Evolutionary conservation across 768 basidiomycete genomes (phyloP).

Genomic region (Russula vinacea): DNA sequence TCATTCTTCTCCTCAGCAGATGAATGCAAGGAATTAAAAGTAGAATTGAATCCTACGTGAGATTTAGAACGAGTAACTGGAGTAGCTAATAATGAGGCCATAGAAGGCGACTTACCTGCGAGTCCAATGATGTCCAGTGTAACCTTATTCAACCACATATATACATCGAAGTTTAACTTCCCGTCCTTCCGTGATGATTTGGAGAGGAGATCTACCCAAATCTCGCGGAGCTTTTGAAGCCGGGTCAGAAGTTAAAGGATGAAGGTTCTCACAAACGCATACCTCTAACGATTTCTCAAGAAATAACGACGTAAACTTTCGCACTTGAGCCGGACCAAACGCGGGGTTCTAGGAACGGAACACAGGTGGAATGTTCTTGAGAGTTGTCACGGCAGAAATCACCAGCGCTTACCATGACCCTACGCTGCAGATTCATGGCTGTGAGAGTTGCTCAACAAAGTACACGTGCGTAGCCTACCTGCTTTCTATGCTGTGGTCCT

Average conservation of each 20-base stretch:
- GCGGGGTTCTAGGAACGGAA: conserved; percentile 30
- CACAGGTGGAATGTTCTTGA: neutral
- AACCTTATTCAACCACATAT: conserved; percentile 29
- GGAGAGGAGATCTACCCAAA: conserved; percentile 30
- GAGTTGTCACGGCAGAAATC: neutral
- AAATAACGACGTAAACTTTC: conserved; percentile 31
- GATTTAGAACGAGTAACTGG: neutral
- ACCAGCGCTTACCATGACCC: conserved; percentile 13
- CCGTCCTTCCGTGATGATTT: conserved; percentile 22
- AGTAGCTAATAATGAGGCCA: neutral
- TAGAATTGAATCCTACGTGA: conserved; percentile 40
- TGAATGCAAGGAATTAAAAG: conserved; percentile 37
- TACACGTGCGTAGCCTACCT: conserved; percentile 1
- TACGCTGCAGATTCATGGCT: conserved; percentile 3
- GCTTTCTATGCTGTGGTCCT: conserved; percentile 22
- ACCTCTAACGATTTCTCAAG: conserved; percentile 32
- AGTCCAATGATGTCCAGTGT: conserved; percentile 34
- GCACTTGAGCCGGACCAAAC: conserved; percentile 32
- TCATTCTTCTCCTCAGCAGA: conserved; percentile 31
- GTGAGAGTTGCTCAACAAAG: neutral
- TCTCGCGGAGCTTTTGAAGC: conserved; percentile 33
- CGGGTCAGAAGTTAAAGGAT: no score
- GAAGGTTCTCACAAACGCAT: neutral
- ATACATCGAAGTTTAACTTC: conserved; percentile 20
- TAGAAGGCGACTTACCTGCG: conserved; percentile 23